These are phyloP conservation scores for Xanthoparmelia taractica DNA, from an alignment of 495 filamentous ascomycete genomes.

Conservation along the genomic window DNA sequence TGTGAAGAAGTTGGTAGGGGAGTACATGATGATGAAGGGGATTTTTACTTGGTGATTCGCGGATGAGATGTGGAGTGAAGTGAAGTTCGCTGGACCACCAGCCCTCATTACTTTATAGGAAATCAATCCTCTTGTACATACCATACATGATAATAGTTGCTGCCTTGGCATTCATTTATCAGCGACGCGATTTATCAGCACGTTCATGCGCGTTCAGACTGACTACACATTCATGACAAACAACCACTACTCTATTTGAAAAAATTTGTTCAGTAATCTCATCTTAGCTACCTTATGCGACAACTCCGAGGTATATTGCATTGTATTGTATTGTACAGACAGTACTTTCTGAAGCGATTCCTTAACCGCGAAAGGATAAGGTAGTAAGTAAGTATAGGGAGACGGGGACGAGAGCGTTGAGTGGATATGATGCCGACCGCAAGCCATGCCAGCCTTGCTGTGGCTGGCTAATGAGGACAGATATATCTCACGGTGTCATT, in stretches of 20 bases:
- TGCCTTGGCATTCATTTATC: background rate
- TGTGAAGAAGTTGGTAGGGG: background rate
- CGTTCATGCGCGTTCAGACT: background rate
- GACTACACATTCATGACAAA: background rate
- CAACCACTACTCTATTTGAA: background rate
- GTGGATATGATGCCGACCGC: slow-evolving; percentile 2
- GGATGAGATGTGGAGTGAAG: background rate
- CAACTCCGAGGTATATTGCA: no score
- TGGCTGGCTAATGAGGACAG: background rate
- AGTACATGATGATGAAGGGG: background rate
- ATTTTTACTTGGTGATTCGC: background rate
- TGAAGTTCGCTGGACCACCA: background rate
- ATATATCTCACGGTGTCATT: slow-evolving; percentile 9
- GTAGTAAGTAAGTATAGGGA: no score
- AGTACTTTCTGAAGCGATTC: background rate
- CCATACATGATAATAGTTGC: background rate
- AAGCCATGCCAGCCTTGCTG: background rate
- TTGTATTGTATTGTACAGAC: no score
- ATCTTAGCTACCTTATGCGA: background rate
- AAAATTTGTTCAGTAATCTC: background rate
- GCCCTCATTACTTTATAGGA: background rate
- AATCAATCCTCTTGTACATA: background rate
- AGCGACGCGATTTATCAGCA: background rate
- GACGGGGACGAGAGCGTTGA: background rate
- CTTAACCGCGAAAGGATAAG: background rate